A percentile compares a stretch with the other conserved stretches of the same genome.
phyloP scores from a whole-genome alignment of 805 yeast species.

The Blastobotrys mokoenaii region DNA sequence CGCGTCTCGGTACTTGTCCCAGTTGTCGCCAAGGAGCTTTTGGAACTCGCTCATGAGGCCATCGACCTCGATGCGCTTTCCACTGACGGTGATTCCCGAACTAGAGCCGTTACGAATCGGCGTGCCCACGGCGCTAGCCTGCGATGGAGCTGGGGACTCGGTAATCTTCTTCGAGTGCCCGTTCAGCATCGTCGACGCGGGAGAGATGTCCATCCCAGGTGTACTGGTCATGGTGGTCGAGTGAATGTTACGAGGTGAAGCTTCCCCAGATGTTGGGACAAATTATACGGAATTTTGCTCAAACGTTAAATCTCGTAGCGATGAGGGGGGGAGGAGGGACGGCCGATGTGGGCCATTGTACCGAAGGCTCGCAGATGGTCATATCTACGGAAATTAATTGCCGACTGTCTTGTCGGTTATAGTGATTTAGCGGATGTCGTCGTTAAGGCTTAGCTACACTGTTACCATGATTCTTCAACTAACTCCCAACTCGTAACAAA shows the following conservation, averaged over 20 bases:
- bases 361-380: no score
- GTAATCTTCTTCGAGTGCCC: not conserved
- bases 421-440: no score
- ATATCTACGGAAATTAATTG: no score
- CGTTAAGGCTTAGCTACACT: no score
- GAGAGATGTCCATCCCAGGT: not conserved
- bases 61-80: slow-evolving; percentile 51
- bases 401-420: no score
- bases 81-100: not conserved
- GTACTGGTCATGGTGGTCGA: slow-evolving; percentile 3
- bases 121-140: not conserved
- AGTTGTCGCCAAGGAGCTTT: slow-evolving; percentile 59
- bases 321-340: no score
- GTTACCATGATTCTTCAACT: no score
- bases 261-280: not conserved
- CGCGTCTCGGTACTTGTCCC: slow-evolving; percentile 82
- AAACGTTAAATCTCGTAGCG: no score
- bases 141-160: not conserved
- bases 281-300: not conserved
- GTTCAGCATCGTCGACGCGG: not conserved
- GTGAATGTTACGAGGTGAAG: not conserved
- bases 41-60: slow-evolving; percentile 65
- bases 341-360: no score
- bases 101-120: not conserved
- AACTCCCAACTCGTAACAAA: no score